phyloP scores from a whole-genome alignment of 305 asterid species.

The Solanum chacoense region DNA sequence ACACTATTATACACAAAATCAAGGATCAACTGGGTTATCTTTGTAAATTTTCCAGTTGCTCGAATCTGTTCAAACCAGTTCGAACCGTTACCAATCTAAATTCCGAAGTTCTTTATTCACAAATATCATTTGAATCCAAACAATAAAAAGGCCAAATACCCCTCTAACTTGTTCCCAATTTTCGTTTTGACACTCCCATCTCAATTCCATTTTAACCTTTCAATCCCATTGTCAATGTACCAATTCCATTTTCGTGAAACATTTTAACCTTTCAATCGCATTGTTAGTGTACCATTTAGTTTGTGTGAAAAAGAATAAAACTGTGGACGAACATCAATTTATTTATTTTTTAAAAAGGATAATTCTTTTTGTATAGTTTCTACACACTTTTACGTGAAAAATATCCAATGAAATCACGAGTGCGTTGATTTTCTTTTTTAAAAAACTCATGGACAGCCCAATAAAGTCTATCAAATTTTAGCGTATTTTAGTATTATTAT shows the following conservation, averaged over 20 bases:
- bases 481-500: neutral
- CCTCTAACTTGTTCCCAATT: neutral
- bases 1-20: neutral
- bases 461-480: neutral
- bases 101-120: neutral
- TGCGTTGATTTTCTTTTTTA: neutral
- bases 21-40: neutral
- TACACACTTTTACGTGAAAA: neutral
- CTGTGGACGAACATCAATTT: neutral
- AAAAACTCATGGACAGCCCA: neutral
- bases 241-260: neutral
- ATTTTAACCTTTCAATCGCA: neutral
- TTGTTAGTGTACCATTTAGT: neutral
- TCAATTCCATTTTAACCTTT: neutral
- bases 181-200: neutral
- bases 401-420: neutral
- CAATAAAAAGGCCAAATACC: neutral
- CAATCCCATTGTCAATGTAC: neutral
- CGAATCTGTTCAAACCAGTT: neutral
- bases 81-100: neutral
- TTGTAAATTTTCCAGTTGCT: neutral
- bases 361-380: neutral
- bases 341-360: too few species aligned
- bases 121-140: neutral
- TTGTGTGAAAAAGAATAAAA: neutral